These are phyloP conservation scores for Paramecium tetraurelia DNA, from an alignment of 73 alveolate genomes.

Conservation along the genomic window DNA sequence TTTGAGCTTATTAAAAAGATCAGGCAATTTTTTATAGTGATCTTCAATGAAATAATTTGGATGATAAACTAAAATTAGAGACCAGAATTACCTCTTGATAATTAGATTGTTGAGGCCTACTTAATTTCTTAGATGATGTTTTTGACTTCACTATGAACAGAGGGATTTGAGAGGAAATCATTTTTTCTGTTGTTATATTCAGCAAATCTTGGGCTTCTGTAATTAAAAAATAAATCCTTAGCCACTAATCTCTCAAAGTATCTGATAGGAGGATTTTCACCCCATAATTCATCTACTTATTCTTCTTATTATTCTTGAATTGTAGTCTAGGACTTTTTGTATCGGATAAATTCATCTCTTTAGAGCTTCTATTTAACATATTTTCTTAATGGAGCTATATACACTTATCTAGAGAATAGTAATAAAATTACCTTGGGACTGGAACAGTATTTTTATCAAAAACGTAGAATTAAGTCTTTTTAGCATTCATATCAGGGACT, in stretches of 20 bases:
- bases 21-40: slow-evolving; percentile 7
- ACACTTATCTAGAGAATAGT: slow-evolving; percentile 20
- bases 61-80: neutral
- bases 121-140: neutral
- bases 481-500: slow-evolving; percentile 6
- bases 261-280: slow-evolving; percentile 6
- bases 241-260: neutral
- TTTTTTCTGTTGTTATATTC: slow-evolving; percentile 3
- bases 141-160: neutral
- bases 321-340: neutral
- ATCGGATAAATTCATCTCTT: neutral
- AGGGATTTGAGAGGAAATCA: neutral
- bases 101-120: neutral
- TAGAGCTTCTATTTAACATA: neutral
- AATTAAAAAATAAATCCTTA: slow-evolving; percentile 23
- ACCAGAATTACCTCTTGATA: neutral
- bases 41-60: slow-evolving; percentile 48
- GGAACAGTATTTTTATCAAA: slow-evolving; percentile 48
- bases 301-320: neutral
- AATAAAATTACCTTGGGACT: neutral
- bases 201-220: slow-evolving; percentile 20
- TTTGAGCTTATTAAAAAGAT: neutral
- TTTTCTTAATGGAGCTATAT: slow-evolving; percentile 1
- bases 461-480: slow-evolving; percentile 4
- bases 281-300: slow-evolving; percentile 47